These are phyloP conservation scores for Pleurotus sapidus DNA, from an alignment of 768 basidiomycete species.

Conservation along the genomic window DNA sequence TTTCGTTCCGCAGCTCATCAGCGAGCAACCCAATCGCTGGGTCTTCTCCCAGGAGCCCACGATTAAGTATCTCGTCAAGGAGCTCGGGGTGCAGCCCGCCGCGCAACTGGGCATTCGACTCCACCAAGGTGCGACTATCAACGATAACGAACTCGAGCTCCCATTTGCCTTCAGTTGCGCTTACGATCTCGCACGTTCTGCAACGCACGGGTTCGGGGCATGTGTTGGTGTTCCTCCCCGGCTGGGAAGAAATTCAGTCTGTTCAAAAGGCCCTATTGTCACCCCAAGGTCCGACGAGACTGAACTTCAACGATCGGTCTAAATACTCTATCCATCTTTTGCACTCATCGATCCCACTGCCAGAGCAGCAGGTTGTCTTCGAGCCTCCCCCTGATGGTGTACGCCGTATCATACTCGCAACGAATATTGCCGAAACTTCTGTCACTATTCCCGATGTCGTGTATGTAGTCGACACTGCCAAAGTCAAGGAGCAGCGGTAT, in stretches of 20 bases:
- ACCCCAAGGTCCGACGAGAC: slow-evolving; percentile 44
- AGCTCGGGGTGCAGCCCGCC: slow-evolving; percentile 40
- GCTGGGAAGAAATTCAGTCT: slow-evolving; percentile 85
- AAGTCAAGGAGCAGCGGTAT: slow-evolving; percentile 86
- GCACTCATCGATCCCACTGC: slow-evolving; percentile 86
- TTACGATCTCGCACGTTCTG: slow-evolving; percentile 77
- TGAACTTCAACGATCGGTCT: slow-evolving; percentile 57
- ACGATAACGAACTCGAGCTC: slow-evolving; percentile 63
- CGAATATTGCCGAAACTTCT: slow-evolving; percentile 95
- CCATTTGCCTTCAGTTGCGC: slow-evolving; percentile 80
- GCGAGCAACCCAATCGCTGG: slow-evolving; percentile 42
- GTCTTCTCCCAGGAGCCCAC: slow-evolving; percentile 72
- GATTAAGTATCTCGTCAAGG: slow-evolving; percentile 65
- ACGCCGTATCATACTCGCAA: slow-evolving; percentile 87
- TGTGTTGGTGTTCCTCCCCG: slow-evolving; percentile 88
- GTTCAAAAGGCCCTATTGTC: slow-evolving; percentile 64
- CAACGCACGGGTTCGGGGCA: slow-evolving; percentile 76
- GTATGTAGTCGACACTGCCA: slow-evolving; percentile 88
- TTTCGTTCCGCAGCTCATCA: slow-evolving; percentile 51
- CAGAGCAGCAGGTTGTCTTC: slow-evolving; percentile 89
- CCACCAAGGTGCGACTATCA: neutral
- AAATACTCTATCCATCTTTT: slow-evolving; percentile 75
- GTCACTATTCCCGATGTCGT: slow-evolving; percentile 95
- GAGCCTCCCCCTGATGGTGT: slow-evolving; percentile 75
- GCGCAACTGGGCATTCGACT: slow-evolving; percentile 10